Evolutionary conservation across 192 early-diverging fungal species (phyloP).

Genomic region (Umbelopsis sp.): DNA sequence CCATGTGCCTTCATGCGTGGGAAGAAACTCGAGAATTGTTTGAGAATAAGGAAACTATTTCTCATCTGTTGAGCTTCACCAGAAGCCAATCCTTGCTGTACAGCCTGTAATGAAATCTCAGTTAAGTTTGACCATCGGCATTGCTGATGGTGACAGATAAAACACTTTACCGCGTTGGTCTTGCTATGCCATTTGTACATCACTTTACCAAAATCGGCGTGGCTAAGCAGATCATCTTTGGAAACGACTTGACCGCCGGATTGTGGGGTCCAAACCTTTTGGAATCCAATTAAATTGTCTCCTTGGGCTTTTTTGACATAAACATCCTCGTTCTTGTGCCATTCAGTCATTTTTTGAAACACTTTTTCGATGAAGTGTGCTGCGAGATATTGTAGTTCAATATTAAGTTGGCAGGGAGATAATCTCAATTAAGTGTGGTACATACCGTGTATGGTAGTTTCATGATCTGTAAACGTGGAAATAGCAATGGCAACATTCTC

Average conservation of each 20-base stretch:
- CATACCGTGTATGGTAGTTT: conserved; percentile 69
- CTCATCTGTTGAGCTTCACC: conserved; percentile 73
- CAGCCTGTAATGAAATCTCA: conserved; percentile 7
- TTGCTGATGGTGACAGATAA: background rate
- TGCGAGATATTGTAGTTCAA: background rate
- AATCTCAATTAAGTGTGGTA: background rate
- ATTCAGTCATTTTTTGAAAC: conserved; percentile 56
- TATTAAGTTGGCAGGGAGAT: background rate
- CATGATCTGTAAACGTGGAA: conserved; percentile 68
- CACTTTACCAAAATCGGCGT: conserved; percentile 63
- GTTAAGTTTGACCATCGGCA: background rate
- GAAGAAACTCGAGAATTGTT: conserved; percentile 61
- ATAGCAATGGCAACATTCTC: conserved; percentile 54
- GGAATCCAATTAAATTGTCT: conserved; percentile 67
- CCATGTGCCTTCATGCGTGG: conserved; percentile 64
- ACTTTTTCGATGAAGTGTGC: conserved; percentile 62
- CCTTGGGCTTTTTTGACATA: conserved; percentile 63
- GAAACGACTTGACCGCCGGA: conserved; percentile 21
- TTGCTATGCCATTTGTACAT: conserved; percentile 78
- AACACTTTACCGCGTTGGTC: conserved; percentile 39
- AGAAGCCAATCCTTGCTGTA: conserved; percentile 50
- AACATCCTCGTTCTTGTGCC: conserved; percentile 53
- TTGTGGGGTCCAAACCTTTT: conserved; percentile 60
- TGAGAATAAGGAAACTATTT: conserved; percentile 75
- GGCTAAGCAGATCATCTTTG: conserved; percentile 54